Evolutionary conservation across 176 grass and related monocot species (phyloP).

Genomic region (Carex myosuroides): DNA sequence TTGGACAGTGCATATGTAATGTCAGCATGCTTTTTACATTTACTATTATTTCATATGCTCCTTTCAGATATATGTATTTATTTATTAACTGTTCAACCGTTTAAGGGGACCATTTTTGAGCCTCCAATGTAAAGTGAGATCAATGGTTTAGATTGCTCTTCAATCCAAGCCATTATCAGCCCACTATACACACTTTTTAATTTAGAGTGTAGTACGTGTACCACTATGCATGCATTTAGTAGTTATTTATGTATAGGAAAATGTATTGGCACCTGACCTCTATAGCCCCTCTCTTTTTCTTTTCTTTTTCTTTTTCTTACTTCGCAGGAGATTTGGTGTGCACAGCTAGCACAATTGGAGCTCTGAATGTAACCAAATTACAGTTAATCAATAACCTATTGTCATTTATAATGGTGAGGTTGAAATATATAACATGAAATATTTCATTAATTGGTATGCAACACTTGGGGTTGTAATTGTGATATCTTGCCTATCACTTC

Average conservation of each 20-base stretch:
- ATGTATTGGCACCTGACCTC: neutral
- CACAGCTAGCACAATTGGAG: neutral
- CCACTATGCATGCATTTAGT: neutral
- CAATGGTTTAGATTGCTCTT: conserved; percentile 4
- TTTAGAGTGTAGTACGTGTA: conserved; percentile 4
- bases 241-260: neutral
- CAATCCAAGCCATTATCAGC: conserved; percentile 7
- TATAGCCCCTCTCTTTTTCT: neutral
- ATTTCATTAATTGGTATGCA: neutral
- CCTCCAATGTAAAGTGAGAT: conserved; percentile 6
- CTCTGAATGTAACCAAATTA: neutral
- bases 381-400: neutral
- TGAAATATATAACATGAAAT: neutral
- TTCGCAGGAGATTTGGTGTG: neutral
- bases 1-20: neutral
- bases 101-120: conserved; percentile 2
- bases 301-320: neutral
- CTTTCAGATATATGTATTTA: neutral
- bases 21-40: neutral
- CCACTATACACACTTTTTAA: conserved; percentile 11
- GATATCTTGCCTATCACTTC: neutral
- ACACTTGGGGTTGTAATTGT: neutral
- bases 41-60: neutral
- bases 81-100: neutral
- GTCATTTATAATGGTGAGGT: neutral